Evolutionary conservation across 2,329 filamentous ascomycete species (phyloP), one percentile per base, ranked within the genome.

Genomic region (Gyromitra esculenta): DNA sequence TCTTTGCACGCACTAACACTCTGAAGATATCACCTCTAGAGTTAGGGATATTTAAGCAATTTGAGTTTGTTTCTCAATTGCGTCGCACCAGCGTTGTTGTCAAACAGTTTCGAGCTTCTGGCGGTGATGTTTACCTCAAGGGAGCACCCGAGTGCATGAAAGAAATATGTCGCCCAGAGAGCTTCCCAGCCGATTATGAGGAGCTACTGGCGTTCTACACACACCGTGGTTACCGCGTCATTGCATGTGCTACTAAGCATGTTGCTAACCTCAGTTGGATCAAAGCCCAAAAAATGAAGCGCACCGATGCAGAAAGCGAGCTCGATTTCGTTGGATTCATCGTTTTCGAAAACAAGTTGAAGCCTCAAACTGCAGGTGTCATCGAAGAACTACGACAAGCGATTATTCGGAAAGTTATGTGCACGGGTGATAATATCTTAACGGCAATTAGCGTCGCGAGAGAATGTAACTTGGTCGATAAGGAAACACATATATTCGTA

Each of bases 271-370:
- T 98, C 41, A 96, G 91, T 81, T 97, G 94, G 94, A 89, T 97
- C 70, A 97, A 96, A 82, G 91, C 94, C 5, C 94, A 98, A 82
- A 97, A 97, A 85, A 94, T 98, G 91, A 92, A 90, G 80, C 91
- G 96, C 39, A 85, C 90, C 50, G 92, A 97, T 68, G 94, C 92
- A 7, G 96, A 99, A 83, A 91, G 89, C 1, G 87, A 90, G 41
- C 88, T 99, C 9, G 90, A 95, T 59, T 98, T 99, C 82, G 88
- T 94, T 45, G 96, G 96, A 4, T 99, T 99, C 84, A 98, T 99
- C 82, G 91, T 99, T 69, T 99, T 99, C 81, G 96, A 99, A 84
- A 99, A 99, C 85, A 99, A 99, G 84, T 86, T 99, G 77, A 99
- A 99, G 83, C 91, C 92, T 0, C 94, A 89, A 21, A 97, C 95